A percentile compares a stretch with the other conserved stretches of the same genome.
These are phyloP conservation scores for Erucastrum elatum DNA, from an alignment of 345 rosid genomes.

Conservation along the genomic window DNA sequence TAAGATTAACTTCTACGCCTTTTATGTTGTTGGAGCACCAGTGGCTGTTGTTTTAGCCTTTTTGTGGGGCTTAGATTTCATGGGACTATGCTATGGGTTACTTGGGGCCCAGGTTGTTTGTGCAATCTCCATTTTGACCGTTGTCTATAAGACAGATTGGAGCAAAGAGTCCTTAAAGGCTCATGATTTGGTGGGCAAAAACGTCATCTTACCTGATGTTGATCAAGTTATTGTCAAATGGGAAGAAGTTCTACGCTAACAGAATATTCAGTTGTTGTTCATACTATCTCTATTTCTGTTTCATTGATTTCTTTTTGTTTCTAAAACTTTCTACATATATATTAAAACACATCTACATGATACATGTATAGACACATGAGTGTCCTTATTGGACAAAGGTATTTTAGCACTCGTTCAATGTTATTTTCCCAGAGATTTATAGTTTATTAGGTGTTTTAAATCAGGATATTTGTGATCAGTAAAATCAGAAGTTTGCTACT, in stretches of 20 bases:
- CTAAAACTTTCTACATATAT: constrained; percentile 5
- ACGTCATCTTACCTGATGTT: constrained; percentile 32
- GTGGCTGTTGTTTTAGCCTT: constrained; percentile 66
- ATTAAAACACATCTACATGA: neutral
- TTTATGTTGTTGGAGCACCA: constrained; percentile 84
- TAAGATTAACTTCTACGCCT: constrained; percentile 66
- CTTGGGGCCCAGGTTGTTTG: constrained; percentile 82
- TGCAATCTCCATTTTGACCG: constrained; percentile 60
- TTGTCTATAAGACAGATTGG: constrained; percentile 78
- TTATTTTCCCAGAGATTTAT: neutral
- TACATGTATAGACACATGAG: neutral
- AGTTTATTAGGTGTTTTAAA: neutral
- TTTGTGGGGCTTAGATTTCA: constrained; percentile 59
- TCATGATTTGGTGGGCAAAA: constrained; percentile 56
- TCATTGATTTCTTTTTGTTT: constrained; percentile 6
- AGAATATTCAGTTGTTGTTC: neutral
- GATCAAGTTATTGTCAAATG: constrained; percentile 44
- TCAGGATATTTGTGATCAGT: neutral
- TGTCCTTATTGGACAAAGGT: neutral
- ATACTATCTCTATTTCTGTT: constrained; percentile 11
- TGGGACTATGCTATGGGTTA: constrained; percentile 89
- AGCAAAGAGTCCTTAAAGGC: constrained; percentile 69
- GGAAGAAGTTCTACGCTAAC: constrained; percentile 43
- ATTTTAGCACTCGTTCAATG: neutral
- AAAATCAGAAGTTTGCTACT: neutral